Percentiles rank a stretch among this genome's conserved stretches.
phyloP scores from a whole-genome alignment of 176 grass and related monocot species.

The Puya raimondii region DNA sequence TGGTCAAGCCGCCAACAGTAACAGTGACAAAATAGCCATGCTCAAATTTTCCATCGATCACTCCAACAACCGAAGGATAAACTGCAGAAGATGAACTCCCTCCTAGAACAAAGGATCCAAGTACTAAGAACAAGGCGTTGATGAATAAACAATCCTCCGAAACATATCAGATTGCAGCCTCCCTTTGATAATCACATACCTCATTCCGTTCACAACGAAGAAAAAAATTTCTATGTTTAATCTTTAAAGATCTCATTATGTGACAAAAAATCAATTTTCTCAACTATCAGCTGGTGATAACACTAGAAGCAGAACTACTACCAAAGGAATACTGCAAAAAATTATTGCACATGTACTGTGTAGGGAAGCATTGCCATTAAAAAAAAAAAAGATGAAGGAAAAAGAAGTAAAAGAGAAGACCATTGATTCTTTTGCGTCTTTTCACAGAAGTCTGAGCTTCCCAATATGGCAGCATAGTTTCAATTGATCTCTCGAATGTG shows the following conservation, averaged over 20 bases:
- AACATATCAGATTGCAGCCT: background rate
- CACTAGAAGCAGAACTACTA: background rate
- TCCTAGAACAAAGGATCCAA: slow-evolving; percentile 9
- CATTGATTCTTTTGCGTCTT: slow-evolving; percentile 47
- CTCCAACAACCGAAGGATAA: slow-evolving; percentile 43
- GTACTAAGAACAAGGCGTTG: slow-evolving; percentile 22
- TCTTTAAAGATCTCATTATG: too few species aligned
- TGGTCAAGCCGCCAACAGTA: slow-evolving; percentile 61
- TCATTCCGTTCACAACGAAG: background rate
- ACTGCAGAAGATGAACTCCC: slow-evolving; percentile 27
- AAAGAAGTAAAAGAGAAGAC: slow-evolving; percentile 26
- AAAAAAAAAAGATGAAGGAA: slow-evolving; percentile 14
- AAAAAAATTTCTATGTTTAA: background rate
- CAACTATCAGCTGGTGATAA: too few species aligned
- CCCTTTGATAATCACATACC: background rate
- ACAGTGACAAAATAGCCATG: slow-evolving; percentile 85
- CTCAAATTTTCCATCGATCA: slow-evolving; percentile 89
- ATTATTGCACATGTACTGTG: background rate
- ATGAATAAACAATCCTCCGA: slow-evolving; percentile 8
- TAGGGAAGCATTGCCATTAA: slow-evolving; percentile 2
- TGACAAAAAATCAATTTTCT: too few species aligned
- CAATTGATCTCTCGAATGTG: slow-evolving; percentile 10
- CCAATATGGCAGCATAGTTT: background rate
- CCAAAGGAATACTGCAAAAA: background rate
- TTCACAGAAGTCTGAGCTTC: slow-evolving; percentile 29